Evolutionary conservation across 805 yeast genomes (phyloP).

Genomic region (Teunomyces pallodes): DNA sequence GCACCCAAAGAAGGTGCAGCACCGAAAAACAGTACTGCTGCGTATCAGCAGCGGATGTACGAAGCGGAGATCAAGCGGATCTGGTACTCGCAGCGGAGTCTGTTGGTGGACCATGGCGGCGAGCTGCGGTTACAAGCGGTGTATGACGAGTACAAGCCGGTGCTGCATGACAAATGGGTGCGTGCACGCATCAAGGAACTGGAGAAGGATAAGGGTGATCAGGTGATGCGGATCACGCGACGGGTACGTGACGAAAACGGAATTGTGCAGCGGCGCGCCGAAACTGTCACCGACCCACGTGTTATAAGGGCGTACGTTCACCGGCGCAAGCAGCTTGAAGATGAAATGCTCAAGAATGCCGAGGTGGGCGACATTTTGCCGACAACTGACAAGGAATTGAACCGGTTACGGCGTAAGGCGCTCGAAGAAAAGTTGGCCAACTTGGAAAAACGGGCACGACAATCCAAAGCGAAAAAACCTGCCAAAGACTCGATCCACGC

Average conservation of each 20-base stretch:
- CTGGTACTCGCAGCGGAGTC: conserved; percentile 81
- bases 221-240: conserved; percentile 57
- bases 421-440: conserved; percentile 82
- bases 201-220: conserved; percentile 28
- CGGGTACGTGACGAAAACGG: conserved; percentile 83
- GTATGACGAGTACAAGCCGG: conserved; percentile 38
- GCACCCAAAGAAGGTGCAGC: conserved; percentile 34
- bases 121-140: conserved; percentile 38
- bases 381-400: conserved; percentile 81
- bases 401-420: conserved; percentile 70
- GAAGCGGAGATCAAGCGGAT: conserved; percentile 86
- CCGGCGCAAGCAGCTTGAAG: conserved; percentile 65
- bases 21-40: conserved; percentile 41
- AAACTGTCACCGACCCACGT: conserved; percentile 78
- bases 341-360: conserved; percentile 49
- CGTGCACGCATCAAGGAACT: conserved; percentile 36
- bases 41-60: conserved; percentile 80
- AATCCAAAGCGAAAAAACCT: conserved; percentile 31
- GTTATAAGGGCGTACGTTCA: conserved; percentile 82
- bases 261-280: conserved; percentile 75
- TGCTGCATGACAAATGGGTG: conserved; percentile 28
- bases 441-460: conserved; percentile 61
- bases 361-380: conserved; percentile 72
- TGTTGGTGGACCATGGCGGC: conserved; percentile 41
- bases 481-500: conserved; percentile 33